A percentile compares a stretch with the other conserved stretches of the same genome.
phyloP scores from a whole-genome alignment of 1,139 yeast genomes.

The Protomyces arabidopsidicola region DNA sequence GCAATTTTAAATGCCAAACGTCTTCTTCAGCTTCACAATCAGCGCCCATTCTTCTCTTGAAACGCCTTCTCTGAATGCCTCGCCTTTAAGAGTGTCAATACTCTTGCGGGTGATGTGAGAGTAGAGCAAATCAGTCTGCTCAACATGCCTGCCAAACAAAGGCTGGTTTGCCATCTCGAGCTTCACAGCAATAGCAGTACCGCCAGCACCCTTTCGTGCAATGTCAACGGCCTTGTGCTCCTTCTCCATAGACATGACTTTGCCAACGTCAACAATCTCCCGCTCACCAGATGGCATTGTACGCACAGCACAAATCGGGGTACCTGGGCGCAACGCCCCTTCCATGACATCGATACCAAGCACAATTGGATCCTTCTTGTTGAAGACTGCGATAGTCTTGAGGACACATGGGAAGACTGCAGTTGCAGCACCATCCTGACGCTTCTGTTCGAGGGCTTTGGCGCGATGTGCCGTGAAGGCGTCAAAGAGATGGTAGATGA shows the following conservation, averaged over 20 bases:
- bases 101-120: slow-evolving; percentile 83
- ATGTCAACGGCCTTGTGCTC: slow-evolving; percentile 77
- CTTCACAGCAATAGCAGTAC: slow-evolving; percentile 98
- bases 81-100: slow-evolving; percentile 95
- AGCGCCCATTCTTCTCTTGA: slow-evolving; percentile 93
- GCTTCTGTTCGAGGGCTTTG: slow-evolving; percentile 79
- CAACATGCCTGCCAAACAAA: slow-evolving; percentile 98
- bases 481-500: slow-evolving; percentile 94
- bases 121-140: slow-evolving; percentile 81
- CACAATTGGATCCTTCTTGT: slow-evolving; percentile 98
- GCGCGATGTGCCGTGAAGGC: slow-evolving; percentile 88
- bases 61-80: slow-evolving; percentile 92
- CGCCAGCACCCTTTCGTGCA: slow-evolving; percentile 90
- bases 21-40: slow-evolving; percentile 79
- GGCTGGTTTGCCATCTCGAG: slow-evolving; percentile 90
- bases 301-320: slow-evolving; percentile 94
- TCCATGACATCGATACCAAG: slow-evolving; percentile 96
- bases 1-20: slow-evolving; percentile 59
- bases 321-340: slow-evolving; percentile 83
- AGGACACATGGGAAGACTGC: slow-evolving; percentile 95
- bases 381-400: slow-evolving; percentile 90
- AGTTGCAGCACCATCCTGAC: slow-evolving; percentile 78
- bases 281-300: slow-evolving; percentile 75
- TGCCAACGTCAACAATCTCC: slow-evolving; percentile 47
- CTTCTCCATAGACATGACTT: slow-evolving; percentile 61